Conservation (phyloP, 2,329 filamentous ascomycete genomes). For the Camptophora hylomeconis region DNA sequence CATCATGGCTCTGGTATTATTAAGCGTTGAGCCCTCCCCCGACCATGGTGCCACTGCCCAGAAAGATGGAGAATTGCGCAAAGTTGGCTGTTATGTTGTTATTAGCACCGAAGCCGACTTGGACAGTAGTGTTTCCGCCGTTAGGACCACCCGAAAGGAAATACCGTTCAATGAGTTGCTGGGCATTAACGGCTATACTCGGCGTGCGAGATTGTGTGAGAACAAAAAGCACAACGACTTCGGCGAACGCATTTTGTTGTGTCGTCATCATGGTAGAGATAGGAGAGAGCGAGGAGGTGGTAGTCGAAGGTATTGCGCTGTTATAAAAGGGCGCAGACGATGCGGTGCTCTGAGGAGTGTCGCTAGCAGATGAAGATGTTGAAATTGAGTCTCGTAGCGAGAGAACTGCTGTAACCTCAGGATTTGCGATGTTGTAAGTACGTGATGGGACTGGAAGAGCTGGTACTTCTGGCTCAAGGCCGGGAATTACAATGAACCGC, state of each 20-base stretch:
- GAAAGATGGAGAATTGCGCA: slow-evolving; percentile 23
- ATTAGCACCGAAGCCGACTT: slow-evolving; percentile 19
- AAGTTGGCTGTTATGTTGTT: slow-evolving; percentile 24
- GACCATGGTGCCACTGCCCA: slow-evolving; percentile 20
- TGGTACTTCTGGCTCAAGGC: slow-evolving; percentile 7
- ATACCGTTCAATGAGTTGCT: slow-evolving; percentile 14
- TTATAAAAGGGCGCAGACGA: slow-evolving; percentile 15
- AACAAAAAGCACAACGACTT: slow-evolving; percentile 15
- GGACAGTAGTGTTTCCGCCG: slow-evolving; percentile 17
- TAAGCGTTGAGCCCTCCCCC: too few relatives aligned
- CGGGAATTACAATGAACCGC: slow-evolving; percentile 14
- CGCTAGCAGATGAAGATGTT: slow-evolving; percentile 3
- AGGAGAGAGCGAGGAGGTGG: slow-evolving; percentile 9
- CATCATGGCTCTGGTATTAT: too few relatives aligned
- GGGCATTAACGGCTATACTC: slow-evolving; percentile 18
- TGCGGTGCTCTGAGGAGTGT: slow-evolving; percentile 10
- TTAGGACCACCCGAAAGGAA: slow-evolving; percentile 21
- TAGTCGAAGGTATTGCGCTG: slow-evolving; percentile 19
- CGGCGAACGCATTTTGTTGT: slow-evolving; percentile 8
- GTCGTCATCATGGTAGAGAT: slow-evolving; percentile 11
- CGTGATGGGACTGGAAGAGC: slow-evolving; percentile 4
- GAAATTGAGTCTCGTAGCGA: slow-evolving; percentile 5
- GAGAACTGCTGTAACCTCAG: slow-evolving; percentile 1
- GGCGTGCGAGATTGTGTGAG: slow-evolving; percentile 20
- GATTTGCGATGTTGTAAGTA: slow-evolving; percentile 8